Conservation (phyloP, 2,329 filamentous ascomycete species). For the Fusarium pseudocircinatum region DNA sequence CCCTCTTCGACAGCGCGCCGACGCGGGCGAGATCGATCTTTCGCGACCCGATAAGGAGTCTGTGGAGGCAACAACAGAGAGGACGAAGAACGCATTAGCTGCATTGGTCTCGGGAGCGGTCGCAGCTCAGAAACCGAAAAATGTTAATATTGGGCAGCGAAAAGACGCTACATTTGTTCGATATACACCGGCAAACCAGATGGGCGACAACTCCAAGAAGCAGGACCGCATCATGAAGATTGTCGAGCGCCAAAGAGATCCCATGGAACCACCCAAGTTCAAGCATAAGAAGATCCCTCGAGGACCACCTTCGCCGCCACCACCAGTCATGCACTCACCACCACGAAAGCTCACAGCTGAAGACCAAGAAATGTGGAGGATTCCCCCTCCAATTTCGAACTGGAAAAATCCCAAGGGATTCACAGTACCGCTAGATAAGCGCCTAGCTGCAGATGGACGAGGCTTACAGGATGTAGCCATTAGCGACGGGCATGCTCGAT, state of each 20-base stretch:
- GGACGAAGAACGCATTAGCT: conserved; percentile 86
- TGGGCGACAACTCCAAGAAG: conserved; percentile 88
- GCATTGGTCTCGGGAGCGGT: conserved; percentile 85
- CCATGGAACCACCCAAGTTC: conserved; percentile 97
- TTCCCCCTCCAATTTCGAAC: conserved; percentile 86
- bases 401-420: conserved; percentile 99
- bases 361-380: conserved; percentile 97
- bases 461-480: conserved; percentile 93
- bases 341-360: conserved; percentile 95
- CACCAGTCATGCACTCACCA: conserved; percentile 94
- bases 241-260: conserved; percentile 90
- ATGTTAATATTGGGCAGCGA: conserved; percentile 81
- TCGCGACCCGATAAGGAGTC: conserved; percentile 86
- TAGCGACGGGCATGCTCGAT: conserved; percentile 98
- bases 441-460: conserved; percentile 90
- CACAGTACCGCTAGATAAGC: conserved; percentile 94
- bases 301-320: conserved; percentile 90
- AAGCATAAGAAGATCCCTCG: conserved; percentile 98
- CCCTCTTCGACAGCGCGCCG: conserved; percentile 88
- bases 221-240: conserved; percentile 99
- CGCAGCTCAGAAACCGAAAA: conserved; percentile 95
- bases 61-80: conserved; percentile 84
- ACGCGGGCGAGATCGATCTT: conserved; percentile 90
- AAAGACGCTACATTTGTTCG: conserved; percentile 92
- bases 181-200: conserved; percentile 96